Conservation (phyloP, 805 yeast genomes). For the Pichia gijzeniarum region DNA sequence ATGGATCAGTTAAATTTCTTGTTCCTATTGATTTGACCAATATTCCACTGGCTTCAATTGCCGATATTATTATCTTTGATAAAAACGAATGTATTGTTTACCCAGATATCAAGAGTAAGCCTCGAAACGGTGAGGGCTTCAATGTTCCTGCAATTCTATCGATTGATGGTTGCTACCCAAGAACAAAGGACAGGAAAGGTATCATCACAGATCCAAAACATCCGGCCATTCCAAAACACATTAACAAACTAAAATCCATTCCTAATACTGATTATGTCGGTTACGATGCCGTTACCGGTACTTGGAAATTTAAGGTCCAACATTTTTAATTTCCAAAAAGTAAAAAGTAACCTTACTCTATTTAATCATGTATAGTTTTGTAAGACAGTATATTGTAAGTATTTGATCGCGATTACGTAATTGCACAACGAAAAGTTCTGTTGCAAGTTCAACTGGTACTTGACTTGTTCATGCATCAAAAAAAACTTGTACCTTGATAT, state of each 20-base stretch:
- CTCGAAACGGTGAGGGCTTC: conserved; percentile 72
- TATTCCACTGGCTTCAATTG: conserved; percentile 58
- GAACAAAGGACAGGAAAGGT: conserved; percentile 61
- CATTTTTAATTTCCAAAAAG: conserved; percentile 23
- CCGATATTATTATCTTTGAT: conserved; percentile 55
- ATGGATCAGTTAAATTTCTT: conserved; percentile 71
- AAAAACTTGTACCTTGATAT: too few species aligned
- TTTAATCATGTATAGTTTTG: neutral
- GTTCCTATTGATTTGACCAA: conserved; percentile 79
- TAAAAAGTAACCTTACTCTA: too few species aligned
- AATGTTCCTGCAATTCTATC: conserved; percentile 71
- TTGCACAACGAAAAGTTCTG: too few species aligned
- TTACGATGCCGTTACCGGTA: conserved; percentile 71
- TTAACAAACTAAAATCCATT: conserved; percentile 55
- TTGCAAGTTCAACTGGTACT: too few species aligned
- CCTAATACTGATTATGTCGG: conserved; percentile 59
- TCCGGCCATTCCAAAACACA: conserved; percentile 62
- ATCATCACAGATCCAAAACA: conserved; percentile 75
- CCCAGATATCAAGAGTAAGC: conserved; percentile 57
- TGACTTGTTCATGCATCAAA: too few species aligned
- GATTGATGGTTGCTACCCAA: conserved; percentile 74
- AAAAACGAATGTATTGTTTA: conserved; percentile 60
- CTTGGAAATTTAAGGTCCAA: conserved; percentile 57
- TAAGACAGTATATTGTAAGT: too few species aligned
- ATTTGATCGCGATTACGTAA: too few species aligned